Conservation (phyloP, 352 stramenopile genomes). For the Phytophthora aleatoria region DNA sequence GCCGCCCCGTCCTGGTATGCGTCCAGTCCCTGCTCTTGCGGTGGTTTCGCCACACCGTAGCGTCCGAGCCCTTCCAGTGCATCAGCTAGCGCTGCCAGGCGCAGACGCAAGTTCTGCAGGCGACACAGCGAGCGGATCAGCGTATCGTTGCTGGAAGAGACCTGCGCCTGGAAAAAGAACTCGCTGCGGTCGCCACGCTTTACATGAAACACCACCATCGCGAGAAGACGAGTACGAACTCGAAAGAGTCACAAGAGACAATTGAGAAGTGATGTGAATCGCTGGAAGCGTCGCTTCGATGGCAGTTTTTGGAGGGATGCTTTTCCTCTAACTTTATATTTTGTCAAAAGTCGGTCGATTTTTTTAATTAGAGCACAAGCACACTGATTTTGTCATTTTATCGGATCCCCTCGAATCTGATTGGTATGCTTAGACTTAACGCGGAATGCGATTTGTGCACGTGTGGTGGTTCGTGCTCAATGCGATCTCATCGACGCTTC, state of each 20-base stretch:
- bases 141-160: slow-evolving; percentile 75
- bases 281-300: slow-evolving; percentile 10
- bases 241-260: not conserved
- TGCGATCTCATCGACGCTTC: no score
- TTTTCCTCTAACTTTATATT: no score
- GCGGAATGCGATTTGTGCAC: no score
- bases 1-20: slow-evolving; percentile 69
- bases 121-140: slow-evolving; percentile 85
- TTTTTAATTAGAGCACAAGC: no score
- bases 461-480: no score
- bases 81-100: slow-evolving; percentile 71
- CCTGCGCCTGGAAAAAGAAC: slow-evolving; percentile 91
- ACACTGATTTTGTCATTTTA: no score
- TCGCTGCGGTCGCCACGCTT: slow-evolving; percentile 89
- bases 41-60: slow-evolving; percentile 86
- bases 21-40: slow-evolving; percentile 88
- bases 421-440: no score
- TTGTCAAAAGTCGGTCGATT: no score
- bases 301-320: no score
- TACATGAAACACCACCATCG: slow-evolving; percentile 91
- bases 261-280: slow-evolving; percentile 1
- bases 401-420: no score
- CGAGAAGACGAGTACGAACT: not conserved
- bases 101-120: slow-evolving; percentile 84
- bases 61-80: slow-evolving; percentile 79